These are phyloP conservation scores for Candida patagonica DNA, from an alignment of 805 yeast species.

Conservation along the genomic window DNA sequence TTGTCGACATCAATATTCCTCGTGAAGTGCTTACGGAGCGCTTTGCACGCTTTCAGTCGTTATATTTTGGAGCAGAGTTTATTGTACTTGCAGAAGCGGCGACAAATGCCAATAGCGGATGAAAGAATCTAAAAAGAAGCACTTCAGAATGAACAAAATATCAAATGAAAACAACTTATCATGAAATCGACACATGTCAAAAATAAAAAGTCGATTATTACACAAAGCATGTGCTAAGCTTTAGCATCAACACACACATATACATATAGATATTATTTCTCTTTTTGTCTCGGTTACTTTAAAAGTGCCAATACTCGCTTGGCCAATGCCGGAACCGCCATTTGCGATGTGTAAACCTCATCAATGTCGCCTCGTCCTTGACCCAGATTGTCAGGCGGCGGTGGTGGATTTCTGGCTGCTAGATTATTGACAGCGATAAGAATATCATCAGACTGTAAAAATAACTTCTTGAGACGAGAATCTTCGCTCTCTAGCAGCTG, in stretches of 20 bases:
- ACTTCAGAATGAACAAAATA: too few relatives aligned
- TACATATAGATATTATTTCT: too few relatives aligned
- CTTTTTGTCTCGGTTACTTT: constrained; percentile 3
- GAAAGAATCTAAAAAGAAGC: too few relatives aligned
- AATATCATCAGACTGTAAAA: constrained; percentile 27
- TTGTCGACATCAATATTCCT: constrained; percentile 4
- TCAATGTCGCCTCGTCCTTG: constrained; percentile 9
- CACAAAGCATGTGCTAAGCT: too few relatives aligned
- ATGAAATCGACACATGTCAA: too few relatives aligned
- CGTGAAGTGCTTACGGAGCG: neutral
- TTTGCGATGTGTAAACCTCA: constrained; percentile 25
- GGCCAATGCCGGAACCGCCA: constrained; percentile 31
- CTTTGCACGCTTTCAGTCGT: constrained; percentile 1
- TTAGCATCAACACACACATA: too few relatives aligned
- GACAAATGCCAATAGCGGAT: too few relatives aligned
- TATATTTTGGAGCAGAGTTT: constrained; percentile 4
- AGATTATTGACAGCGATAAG: constrained; percentile 25
- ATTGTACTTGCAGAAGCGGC: neutral
- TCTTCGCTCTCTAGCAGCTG: constrained; percentile 87
- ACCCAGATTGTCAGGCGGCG: constrained; percentile 1
- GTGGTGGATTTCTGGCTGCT: constrained; percentile 20
- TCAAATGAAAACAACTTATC: too few relatives aligned
- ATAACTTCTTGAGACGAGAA: constrained; percentile 35
- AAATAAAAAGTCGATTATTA: too few relatives aligned
- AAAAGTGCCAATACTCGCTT: constrained; percentile 21